Conservation (phyloP, 2,329 filamentous ascomycete genomes). For the Tolypocladium capitatum region DNA sequence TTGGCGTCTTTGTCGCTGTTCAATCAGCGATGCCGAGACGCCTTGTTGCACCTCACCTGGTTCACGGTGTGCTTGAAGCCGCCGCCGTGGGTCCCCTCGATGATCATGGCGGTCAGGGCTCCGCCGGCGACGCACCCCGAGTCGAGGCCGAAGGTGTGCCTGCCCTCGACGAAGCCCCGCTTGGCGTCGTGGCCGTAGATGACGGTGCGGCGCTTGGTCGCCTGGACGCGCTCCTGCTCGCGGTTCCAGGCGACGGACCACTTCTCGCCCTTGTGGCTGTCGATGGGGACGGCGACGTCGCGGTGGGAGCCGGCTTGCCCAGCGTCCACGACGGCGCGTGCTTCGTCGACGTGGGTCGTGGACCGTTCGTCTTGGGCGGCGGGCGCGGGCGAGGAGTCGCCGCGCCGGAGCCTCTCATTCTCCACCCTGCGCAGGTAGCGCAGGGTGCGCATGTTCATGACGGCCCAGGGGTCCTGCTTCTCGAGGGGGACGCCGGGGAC, state of each 20-base stretch:
- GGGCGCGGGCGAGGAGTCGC: background rate
- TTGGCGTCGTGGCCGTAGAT: constrained; percentile 82
- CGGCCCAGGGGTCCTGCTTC: constrained; percentile 61
- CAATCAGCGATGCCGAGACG: background rate
- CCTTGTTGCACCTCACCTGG: constrained; percentile 26
- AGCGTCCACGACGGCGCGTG: background rate
- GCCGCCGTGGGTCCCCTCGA: constrained; percentile 36
- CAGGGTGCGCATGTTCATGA: constrained; percentile 87
- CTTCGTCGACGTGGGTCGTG: constrained; percentile 4
- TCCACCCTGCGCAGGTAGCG: constrained; percentile 34
- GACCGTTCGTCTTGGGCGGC: background rate
- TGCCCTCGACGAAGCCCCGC: constrained; percentile 43
- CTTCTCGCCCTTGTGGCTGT: constrained; percentile 38
- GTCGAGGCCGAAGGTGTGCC: constrained; percentile 75
- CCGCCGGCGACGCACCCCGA: constrained; percentile 68
- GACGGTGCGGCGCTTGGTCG: constrained; percentile 44
- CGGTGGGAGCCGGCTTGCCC: constrained; percentile 13
- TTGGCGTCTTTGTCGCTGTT: background rate
- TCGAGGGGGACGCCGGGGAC: constrained; percentile 60
- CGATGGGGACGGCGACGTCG: constrained; percentile 22
- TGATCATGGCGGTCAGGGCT: constrained; percentile 61
- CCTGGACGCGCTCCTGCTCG: constrained; percentile 24
- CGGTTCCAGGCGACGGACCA: constrained; percentile 56
- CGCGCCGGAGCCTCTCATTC: constrained; percentile 2
- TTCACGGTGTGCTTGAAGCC: constrained; percentile 22